Conservation (phyloP, 768 basidiomycete genomes). For the Tremella yokohamensis region DNA sequence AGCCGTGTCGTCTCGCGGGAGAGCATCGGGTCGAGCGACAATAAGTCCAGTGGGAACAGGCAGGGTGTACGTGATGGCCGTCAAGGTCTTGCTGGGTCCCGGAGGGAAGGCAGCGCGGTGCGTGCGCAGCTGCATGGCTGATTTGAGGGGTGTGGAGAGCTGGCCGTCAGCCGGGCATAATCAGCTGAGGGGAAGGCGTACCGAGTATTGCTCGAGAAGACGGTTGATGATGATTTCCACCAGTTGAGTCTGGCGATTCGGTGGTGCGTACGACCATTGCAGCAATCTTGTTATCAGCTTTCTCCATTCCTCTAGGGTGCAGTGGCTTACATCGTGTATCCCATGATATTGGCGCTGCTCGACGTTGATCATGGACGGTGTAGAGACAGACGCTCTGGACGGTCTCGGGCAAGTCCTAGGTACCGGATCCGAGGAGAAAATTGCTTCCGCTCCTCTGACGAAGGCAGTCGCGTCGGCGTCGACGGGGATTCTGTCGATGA, state of each 20-base stretch:
- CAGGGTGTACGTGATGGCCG: constrained; percentile 25
- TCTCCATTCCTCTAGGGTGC: not conserved
- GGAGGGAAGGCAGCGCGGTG: constrained; percentile 25
- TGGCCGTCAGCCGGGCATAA: constrained; percentile 6
- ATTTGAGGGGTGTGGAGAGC: constrained; percentile 26
- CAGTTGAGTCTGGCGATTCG: constrained; percentile 19
- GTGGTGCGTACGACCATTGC: constrained; percentile 33
- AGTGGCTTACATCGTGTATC: constrained; percentile 22
- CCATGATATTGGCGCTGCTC: constrained; percentile 11
- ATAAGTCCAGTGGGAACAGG: constrained; percentile 4
- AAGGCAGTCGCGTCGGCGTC: not conserved
- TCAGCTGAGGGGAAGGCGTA: constrained; percentile 11
- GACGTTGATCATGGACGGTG: too few species aligned
- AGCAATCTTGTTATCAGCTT: constrained; percentile 21
- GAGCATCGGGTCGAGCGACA: not conserved
- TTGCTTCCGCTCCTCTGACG: not conserved
- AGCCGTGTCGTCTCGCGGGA: constrained; percentile 27
- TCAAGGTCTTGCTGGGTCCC: constrained; percentile 14
- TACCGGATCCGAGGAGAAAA: not conserved
- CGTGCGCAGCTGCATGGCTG: constrained; percentile 37
- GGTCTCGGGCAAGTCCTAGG: not conserved
- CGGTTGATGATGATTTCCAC: constrained; percentile 33
- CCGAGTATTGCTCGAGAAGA: constrained; percentile 36
- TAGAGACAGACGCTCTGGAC: too few species aligned
- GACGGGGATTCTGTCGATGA: not conserved